Percentiles rank a stretch among this genome's conserved stretches.
Evolutionary conservation across 306 rosid genomes (phyloP).

Genomic region (Sphenostylis stenocarpa): DNA sequence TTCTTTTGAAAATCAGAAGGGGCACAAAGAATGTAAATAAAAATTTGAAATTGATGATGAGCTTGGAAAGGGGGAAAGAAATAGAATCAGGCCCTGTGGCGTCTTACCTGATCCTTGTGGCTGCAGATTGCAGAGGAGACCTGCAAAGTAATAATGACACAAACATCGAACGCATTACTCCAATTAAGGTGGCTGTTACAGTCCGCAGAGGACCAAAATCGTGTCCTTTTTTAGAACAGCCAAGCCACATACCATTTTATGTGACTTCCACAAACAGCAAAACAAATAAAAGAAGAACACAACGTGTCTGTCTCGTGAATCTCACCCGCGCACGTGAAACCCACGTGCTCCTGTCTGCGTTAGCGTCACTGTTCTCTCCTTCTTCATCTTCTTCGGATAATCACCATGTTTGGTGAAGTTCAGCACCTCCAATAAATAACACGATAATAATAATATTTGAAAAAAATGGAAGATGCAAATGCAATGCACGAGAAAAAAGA

Average conservation of each 20-base stretch:
- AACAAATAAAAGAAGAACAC: background rate
- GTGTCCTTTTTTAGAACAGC: background rate
- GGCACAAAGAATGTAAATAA: too few species aligned
- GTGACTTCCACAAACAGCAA: background rate
- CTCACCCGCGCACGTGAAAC: conserved; percentile 26
- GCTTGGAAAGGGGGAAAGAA: background rate
- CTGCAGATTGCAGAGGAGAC: background rate
- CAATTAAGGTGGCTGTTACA: conserved; percentile 11
- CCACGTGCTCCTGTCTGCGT: background rate
- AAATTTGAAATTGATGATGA: background rate
- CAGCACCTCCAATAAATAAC: background rate
- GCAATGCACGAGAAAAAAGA: conserved; percentile 35
- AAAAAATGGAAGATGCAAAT: background rate
- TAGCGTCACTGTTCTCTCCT: background rate
- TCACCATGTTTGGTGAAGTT: background rate
- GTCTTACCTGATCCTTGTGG: background rate
- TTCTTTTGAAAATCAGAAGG: too few species aligned
- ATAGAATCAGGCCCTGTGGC: background rate
- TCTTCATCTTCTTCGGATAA: background rate
- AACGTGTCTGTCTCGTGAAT: conserved; percentile 38
- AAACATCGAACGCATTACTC: background rate
- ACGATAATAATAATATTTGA: too few species aligned
- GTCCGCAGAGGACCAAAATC: background rate
- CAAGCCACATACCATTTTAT: background rate
- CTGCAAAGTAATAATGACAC: background rate